Evolutionary conservation across 352 stramenopile species (phyloP).

Genomic region (Pythium brachiatum): DNA sequence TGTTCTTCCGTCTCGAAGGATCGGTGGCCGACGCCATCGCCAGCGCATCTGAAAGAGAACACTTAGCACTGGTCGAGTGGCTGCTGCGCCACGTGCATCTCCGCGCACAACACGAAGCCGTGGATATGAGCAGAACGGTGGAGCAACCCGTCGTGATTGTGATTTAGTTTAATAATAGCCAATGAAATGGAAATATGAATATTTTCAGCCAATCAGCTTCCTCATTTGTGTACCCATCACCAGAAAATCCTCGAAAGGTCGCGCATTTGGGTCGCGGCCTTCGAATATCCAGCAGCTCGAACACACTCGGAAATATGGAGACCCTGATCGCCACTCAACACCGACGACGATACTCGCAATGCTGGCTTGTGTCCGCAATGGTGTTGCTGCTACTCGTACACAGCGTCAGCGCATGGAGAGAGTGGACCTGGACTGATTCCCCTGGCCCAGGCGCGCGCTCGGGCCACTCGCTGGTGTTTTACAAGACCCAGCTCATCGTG

Average conservation of each 20-base stretch:
- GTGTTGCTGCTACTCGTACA: conserved; percentile 7
- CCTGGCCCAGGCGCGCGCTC: conserved; percentile 65
- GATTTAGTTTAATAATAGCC: not conserved
- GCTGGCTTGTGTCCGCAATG: not conserved
- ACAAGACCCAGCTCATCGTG: conserved; percentile 79
- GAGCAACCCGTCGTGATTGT: not conserved
- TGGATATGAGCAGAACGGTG: not conserved
- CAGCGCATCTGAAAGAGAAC: conserved; percentile 10
- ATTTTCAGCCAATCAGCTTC: not conserved
- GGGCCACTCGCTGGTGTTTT: conserved; percentile 88
- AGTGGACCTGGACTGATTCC: conserved; percentile 76
- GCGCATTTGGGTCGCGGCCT: not conserved
- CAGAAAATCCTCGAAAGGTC: conserved; percentile 3
- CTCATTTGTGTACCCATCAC: not conserved
- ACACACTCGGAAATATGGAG: not conserved
- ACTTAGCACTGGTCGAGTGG: conserved; percentile 20
- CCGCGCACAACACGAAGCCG: not conserved
- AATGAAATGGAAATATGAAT: not conserved
- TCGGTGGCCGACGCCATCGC: conserved; percentile 28
- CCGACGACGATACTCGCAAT: not conserved
- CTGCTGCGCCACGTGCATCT: conserved; percentile 17
- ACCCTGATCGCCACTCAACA: not conserved
- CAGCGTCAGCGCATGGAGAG: conserved; percentile 49
- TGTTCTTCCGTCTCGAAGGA: conserved; percentile 37
- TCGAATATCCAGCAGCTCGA: not conserved